A percentile compares a stretch with the other conserved stretches of the same genome.
These are phyloP conservation scores for Xylaria sp. DNA, from an alignment of 2,329 filamentous ascomycete genomes.

Conservation along the genomic window DNA sequence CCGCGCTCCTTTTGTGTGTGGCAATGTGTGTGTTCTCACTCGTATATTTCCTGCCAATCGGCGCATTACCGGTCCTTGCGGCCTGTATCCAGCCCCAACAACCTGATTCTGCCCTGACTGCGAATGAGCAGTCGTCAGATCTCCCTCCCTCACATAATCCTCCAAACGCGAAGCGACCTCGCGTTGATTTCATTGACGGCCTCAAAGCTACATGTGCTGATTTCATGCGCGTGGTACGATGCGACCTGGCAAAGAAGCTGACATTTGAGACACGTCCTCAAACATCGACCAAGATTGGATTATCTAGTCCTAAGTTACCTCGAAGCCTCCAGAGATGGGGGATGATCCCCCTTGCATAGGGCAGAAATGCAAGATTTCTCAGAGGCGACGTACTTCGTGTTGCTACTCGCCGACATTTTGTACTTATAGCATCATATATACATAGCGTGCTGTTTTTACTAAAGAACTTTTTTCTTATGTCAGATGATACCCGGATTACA, in stretches of 20 bases:
- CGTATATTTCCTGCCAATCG: background rate
- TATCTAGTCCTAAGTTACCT: background rate
- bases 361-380: background rate
- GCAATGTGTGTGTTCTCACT: background rate
- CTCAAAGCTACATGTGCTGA: conserved; percentile 5
- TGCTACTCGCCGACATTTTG: background rate
- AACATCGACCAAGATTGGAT: background rate
- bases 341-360: background rate
- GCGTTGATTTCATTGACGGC: background rate
- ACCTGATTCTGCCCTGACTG: background rate
- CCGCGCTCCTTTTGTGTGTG: conserved; percentile 20
- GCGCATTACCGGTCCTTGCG: conserved; percentile 6
- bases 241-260: conserved; percentile 6
- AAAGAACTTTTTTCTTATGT: conserved; percentile 5
- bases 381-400: too few species aligned
- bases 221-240: conserved; percentile 3
- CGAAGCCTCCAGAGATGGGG: background rate
- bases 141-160: background rate
- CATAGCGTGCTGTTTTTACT: conserved; percentile 5
- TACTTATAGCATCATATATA: conserved; percentile 12
- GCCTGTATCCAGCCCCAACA: background rate
- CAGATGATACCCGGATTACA: conserved; percentile 29
- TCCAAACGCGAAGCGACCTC: background rate
- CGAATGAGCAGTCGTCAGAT: background rate
- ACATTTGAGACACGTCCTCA: background rate